Conservation (phyloP, 257 asterid genomes). For the Solanum appendiculatum region DNA sequence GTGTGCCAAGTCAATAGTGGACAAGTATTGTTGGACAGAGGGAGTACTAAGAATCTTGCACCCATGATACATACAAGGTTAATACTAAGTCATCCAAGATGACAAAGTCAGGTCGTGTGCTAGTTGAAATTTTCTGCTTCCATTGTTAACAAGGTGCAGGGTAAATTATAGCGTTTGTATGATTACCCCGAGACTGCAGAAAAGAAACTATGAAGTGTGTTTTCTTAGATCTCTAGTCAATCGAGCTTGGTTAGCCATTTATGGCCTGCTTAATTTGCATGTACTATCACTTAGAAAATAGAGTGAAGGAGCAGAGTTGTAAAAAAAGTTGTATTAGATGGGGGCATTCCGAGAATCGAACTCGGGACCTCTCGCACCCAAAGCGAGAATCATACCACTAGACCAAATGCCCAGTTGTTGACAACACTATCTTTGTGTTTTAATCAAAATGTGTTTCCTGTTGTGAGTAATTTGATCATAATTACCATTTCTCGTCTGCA, state of each 20-base stretch:
- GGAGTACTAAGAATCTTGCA: constrained; percentile 55
- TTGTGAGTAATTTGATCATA: background rate
- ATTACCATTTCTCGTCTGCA: background rate
- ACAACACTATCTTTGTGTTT: background rate
- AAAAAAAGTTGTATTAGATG: too few species aligned
- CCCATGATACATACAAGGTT: constrained; percentile 54
- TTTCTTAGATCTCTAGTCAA: background rate
- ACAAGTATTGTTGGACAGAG: too few species aligned
- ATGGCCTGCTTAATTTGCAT: background rate
- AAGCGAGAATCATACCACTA: constrained; percentile 84
- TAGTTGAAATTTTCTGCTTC: background rate
- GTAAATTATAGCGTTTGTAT: background rate
- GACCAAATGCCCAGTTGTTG: constrained; percentile 54
- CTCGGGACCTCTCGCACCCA: constrained; percentile 79
- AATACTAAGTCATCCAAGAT: background rate
- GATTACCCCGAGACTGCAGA: background rate
- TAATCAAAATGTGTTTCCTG: background rate
- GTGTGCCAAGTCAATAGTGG: too few species aligned
- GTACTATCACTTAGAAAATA: background rate
- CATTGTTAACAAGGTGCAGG: background rate
- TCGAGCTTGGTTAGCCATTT: background rate
- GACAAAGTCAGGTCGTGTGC: background rate
- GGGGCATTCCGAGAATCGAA: constrained; percentile 86
- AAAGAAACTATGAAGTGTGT: background rate
- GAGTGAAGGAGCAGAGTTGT: background rate